These are phyloP conservation scores for Macrotyloma uniflorum DNA, from an alignment of 306 rosid species.

Conservation along the genomic window DNA sequence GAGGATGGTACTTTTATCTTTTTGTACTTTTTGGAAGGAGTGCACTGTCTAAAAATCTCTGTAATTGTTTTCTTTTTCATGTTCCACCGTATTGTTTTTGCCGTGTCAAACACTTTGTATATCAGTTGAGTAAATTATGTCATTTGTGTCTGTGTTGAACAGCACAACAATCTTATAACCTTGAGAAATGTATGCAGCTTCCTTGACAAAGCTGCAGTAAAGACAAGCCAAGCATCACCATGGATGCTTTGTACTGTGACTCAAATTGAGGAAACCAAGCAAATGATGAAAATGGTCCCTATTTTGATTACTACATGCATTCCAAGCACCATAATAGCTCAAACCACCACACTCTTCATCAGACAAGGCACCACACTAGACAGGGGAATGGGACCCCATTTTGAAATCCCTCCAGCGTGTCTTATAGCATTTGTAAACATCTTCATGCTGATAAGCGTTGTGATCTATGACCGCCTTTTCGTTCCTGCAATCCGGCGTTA, in stretches of 20 bases:
- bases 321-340: constrained; percentile 65
- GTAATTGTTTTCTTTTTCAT: not conserved
- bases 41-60: too few relatives aligned
- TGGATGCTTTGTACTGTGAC: constrained; percentile 74
- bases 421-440: constrained; percentile 60
- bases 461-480: constrained; percentile 59
- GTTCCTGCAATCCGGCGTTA: constrained; percentile 51
- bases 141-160: not conserved
- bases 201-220: constrained; percentile 73
- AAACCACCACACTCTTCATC: constrained; percentile 60
- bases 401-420: constrained; percentile 70
- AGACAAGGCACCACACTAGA: constrained; percentile 70
- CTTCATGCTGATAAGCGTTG: constrained; percentile 65
- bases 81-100: not conserved
- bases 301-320: constrained; percentile 61
- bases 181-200: constrained; percentile 51
- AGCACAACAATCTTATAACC: not conserved
- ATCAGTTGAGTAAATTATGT: not conserved
- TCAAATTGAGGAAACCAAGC: constrained; percentile 89
- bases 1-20: too few relatives aligned
- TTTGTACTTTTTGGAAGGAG: too few relatives aligned
- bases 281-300: constrained; percentile 79
- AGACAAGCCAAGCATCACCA: constrained; percentile 44
- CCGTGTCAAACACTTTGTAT: not conserved
- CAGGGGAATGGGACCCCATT: constrained; percentile 60